phyloP scores from a whole-genome alignment of 192 early-diverging fungal species.

The Irineochytrium annulatum region DNA sequence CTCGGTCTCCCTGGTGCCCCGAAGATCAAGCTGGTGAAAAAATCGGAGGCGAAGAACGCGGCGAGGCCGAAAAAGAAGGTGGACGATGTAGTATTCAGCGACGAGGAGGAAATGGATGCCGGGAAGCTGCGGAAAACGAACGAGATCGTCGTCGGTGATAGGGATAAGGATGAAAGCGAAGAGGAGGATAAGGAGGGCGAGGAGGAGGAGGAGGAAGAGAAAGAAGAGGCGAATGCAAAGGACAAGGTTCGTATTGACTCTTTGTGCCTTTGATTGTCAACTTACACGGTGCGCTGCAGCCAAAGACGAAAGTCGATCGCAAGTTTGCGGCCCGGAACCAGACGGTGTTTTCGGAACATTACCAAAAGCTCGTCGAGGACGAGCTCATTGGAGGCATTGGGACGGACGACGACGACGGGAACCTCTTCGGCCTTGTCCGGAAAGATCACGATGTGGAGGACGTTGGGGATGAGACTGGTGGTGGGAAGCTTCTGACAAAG shows the following conservation, averaged over 20 bases:
- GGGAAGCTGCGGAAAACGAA: conserved; percentile 14
- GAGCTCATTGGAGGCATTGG: conserved; percentile 46
- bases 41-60: conserved; percentile 57
- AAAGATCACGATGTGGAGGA: conserved; percentile 72
- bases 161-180: conserved; percentile 10
- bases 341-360: conserved; percentile 86
- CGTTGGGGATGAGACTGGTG: conserved; percentile 15
- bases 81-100: conserved; percentile 21
- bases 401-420: conserved; percentile 57
- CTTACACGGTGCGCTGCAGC: conserved; percentile 28
- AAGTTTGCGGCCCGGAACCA: conserved; percentile 93
- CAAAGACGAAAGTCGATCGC: conserved; percentile 81
- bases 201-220: conserved; percentile 25
- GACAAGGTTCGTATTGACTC: conserved; percentile 28
- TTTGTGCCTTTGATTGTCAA: conserved; percentile 35
- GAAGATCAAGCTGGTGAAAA: conserved; percentile 84
- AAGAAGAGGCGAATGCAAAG: conserved; percentile 35
- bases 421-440: conserved; percentile 82
- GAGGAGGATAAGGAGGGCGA: conserved; percentile 16
- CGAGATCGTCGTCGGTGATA: conserved; percentile 3
- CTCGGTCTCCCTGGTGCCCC: conserved; percentile 94
- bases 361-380: conserved; percentile 72
- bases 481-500: conserved; percentile 30
- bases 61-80: conserved; percentile 31
- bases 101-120: conserved; percentile 32